Evolutionary conservation across 2,329 filamentous ascomycete genomes (phyloP), one percentile per base, ranked within the genome.

Genomic region (Plenodomus biglobosus): DNA sequence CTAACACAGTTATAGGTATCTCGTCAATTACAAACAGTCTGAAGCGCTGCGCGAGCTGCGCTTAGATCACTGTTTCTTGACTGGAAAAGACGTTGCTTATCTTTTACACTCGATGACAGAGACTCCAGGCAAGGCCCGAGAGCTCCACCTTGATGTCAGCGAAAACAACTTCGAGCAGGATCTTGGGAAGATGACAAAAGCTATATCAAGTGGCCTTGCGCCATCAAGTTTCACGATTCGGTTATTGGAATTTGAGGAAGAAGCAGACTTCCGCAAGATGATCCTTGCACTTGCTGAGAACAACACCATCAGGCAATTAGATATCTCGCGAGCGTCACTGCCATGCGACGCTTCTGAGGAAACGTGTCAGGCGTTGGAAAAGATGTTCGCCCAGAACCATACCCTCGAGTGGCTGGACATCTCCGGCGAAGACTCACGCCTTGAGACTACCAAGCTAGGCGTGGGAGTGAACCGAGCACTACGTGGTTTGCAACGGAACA

Each of bases 401-500:
- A 84, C 82, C 1, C 72, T 89, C 2, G 77, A 85, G 56, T 84
- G 84, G 64, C 72, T 89, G 11, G 83, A 88, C 64, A 85, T 89
- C 38, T 87, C 85, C 20, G 86, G 86, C 8, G 86, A 88, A 59
- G 84, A 85, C 55, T 85, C 86, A 5, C 81, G 86, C 58, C 69
- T 89, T n/a, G 86, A 88, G 60, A 84, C 84, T 3, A 85, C 85
- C 2, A 80, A 84, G 40, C 83, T 88, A 53, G 86, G 86, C 15
- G 82, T 85, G 46, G 85, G 85, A 2, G 77, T 89, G 50, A 87
- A 87, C 58, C 76, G 82, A 44, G 85, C 86, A 16, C 70, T 89
- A 48, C 78, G 78, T 16, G 85, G 85, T 3, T 70, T 89, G 52
- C 84, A 84, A 61, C 76, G 78, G 47, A 89, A 89, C 64, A 80